Evolutionary conservation across 306 rosid genomes (phyloP).

Genomic region (Albizia julibrissin): DNA sequence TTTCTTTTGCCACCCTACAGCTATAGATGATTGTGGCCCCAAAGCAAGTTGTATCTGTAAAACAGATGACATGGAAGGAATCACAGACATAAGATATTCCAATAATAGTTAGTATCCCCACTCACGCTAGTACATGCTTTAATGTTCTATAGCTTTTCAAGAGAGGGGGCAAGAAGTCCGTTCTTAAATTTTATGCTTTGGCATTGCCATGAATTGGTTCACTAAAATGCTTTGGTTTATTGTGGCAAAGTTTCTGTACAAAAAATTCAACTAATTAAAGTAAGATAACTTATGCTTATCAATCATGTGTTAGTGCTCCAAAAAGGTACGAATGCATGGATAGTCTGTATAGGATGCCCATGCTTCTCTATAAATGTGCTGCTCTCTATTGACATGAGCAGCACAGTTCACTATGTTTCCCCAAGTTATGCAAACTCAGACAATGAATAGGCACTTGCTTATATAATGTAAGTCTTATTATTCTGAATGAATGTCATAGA

Average conservation of each 20-base stretch:
- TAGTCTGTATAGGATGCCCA: neutral
- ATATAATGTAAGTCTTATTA: slow-evolving; percentile 6
- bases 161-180: neutral
- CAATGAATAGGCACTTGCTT: slow-evolving; percentile 10
- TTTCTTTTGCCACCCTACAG: slow-evolving; percentile 91
- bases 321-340: neutral
- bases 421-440: slow-evolving; percentile 28
- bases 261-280: neutral
- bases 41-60: slow-evolving; percentile 77
- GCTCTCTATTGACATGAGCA: neutral
- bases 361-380: neutral
- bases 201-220: slow-evolving; percentile 6
- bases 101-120: neutral
- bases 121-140: neutral
- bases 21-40: slow-evolving; percentile 81
- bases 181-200: slow-evolving; percentile 3
- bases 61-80: slow-evolving; percentile 24
- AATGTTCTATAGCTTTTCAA: slow-evolving; percentile 26
- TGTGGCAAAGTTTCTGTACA: slow-evolving; percentile 6
- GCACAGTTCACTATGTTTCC: neutral
- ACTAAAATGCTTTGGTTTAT: neutral
- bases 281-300: neutral
- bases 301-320: neutral
- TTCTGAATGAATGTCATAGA: slow-evolving; percentile 16
- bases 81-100: slow-evolving; percentile 18